Evolutionary conservation across 345 rosid species (phyloP).

Genomic region (Lagerstroemia speciosa): DNA sequence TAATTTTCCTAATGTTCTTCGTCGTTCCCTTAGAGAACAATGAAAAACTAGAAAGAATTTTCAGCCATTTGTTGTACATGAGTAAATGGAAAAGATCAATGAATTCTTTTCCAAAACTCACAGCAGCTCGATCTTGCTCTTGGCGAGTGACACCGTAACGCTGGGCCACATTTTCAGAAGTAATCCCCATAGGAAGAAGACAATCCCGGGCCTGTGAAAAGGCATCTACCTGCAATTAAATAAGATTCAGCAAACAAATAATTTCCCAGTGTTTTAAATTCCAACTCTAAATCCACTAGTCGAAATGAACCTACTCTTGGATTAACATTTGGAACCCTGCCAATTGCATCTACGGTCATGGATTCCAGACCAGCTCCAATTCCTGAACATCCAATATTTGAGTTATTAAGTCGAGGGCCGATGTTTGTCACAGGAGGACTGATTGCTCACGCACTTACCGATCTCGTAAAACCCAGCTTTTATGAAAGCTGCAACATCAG

Average conservation of each 20-base stretch:
- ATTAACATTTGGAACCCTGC: conserved; percentile 26
- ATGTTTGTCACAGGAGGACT: neutral
- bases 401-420: neutral
- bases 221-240: conserved; percentile 35
- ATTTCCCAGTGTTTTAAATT: neutral
- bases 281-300: neutral
- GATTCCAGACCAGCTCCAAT: conserved; percentile 89
- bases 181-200: conserved; percentile 95
- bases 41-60: too few species aligned
- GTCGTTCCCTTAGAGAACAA: too few species aligned
- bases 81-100: neutral
- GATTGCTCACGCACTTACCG: conserved; percentile 24
- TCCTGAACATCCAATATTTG: conserved; percentile 25
- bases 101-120: conserved; percentile 22
- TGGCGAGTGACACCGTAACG: conserved; percentile 66
- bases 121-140: conserved; percentile 92
- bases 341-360: conserved; percentile 47
- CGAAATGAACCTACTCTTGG: conserved; percentile 43
- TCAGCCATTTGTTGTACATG: neutral
- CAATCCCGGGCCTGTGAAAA: conserved; percentile 76
- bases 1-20: too few species aligned
- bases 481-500: conserved; percentile 83
- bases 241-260: conserved; percentile 6
- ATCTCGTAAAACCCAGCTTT: conserved; percentile 85
- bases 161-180: conserved; percentile 92